Evolutionary conservation across 805 yeast genomes (phyloP).

Genomic region (Teunomyces barrocoloradensis): DNA sequence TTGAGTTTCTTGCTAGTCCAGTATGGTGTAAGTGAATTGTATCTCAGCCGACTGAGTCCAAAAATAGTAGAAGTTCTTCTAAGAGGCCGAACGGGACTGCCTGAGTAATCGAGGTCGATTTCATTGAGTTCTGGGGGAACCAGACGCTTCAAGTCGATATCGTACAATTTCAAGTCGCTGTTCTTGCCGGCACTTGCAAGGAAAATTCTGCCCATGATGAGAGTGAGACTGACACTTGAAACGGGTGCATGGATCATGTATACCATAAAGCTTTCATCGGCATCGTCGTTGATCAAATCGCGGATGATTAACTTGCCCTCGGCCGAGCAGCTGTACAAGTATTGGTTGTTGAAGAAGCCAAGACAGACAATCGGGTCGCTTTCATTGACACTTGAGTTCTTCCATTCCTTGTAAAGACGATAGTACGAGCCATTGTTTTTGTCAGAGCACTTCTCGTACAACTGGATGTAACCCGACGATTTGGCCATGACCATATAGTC

Average conservation of each 20-base stretch:
- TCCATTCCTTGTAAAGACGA: conserved; percentile 34
- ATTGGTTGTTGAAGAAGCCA: conserved; percentile 26
- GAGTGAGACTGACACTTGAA: conserved; percentile 16
- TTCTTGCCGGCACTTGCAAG: conserved; percentile 27
- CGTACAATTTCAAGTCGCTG: conserved; percentile 25
- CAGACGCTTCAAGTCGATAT: conserved; percentile 12
- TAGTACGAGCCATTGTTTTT: conserved; percentile 8
- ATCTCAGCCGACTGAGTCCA: conserved; percentile 2
- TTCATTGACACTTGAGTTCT: conserved; percentile 20
- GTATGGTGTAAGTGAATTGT: conserved; percentile 12
- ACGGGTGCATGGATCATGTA: conserved; percentile 26
- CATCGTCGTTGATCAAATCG: conserved; percentile 37
- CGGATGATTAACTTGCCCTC: conserved; percentile 35
- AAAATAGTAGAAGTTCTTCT: conserved; percentile 5
- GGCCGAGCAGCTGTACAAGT: conserved; percentile 30
- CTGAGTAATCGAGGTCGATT: background rate
- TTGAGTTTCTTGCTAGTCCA: conserved; percentile 5
- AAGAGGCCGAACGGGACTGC: conserved; percentile 3
- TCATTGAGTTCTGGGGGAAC: background rate
- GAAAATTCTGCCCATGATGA: conserved; percentile 11
- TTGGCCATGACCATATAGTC: conserved; percentile 24
- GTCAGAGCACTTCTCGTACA: conserved; percentile 18
- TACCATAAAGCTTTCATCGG: conserved; percentile 24
- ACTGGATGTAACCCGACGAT: conserved; percentile 27
- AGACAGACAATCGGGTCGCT: conserved; percentile 25